Evolutionary conservation across 2,329 filamentous ascomycete species (phyloP).

Genomic region (Aureobasidium lini): DNA sequence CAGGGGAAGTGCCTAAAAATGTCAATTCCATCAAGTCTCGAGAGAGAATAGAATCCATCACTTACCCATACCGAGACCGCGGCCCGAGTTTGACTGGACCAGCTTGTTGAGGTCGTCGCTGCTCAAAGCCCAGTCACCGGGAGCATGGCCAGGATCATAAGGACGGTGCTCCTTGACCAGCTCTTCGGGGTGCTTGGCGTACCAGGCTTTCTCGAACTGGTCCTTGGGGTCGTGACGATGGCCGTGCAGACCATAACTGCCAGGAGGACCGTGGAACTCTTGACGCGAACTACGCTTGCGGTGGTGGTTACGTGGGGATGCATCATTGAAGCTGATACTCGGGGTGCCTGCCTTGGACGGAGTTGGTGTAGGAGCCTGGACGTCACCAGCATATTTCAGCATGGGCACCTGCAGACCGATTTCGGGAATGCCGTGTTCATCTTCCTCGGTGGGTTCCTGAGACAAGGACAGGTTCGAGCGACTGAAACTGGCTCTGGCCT

Average conservation of each 20-base stretch:
- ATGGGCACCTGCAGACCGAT: constrained; percentile 91
- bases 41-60: neutral
- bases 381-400: constrained; percentile 86
- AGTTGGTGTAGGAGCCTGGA: constrained; percentile 84
- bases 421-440: constrained; percentile 79
- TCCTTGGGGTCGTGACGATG: constrained; percentile 69
- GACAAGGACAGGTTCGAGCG: constrained; percentile 42
- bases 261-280: constrained; percentile 62
- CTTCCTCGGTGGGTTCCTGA: constrained; percentile 54
- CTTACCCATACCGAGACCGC: constrained; percentile 45
- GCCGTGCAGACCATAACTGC: constrained; percentile 87
- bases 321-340: constrained; percentile 48
- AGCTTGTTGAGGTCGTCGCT: constrained; percentile 86
- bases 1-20: constrained; percentile 53
- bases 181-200: constrained; percentile 81
- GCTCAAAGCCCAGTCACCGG: constrained; percentile 75
- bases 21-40: constrained; percentile 2
- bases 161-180: constrained; percentile 66
- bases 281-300: constrained; percentile 67
- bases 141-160: constrained; percentile 52
- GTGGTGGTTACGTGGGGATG: constrained; percentile 48
- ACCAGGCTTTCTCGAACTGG: constrained; percentile 86
- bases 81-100: constrained; percentile 60
- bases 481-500: constrained; percentile 54
- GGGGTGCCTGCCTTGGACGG: constrained; percentile 40